Percentiles rank a stretch among this genome's conserved stretches.
Conservation (phyloP, 2,329 filamentous ascomycete species). For the Metarhizium guizhouense region DNA sequence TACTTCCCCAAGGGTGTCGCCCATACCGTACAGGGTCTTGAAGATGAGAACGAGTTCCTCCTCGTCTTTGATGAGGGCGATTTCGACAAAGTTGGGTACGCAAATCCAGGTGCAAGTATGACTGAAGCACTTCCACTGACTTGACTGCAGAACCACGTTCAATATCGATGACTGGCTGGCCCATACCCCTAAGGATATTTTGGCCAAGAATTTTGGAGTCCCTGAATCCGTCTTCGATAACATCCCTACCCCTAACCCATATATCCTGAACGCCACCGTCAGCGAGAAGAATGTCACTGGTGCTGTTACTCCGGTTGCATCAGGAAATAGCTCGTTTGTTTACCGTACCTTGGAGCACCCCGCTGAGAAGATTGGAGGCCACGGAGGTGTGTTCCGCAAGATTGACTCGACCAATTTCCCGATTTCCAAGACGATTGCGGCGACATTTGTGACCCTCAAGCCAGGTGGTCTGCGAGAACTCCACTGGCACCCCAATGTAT, state of each 20-base stretch:
- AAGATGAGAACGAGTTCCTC: constrained; percentile 59
- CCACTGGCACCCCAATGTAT: constrained; percentile 61
- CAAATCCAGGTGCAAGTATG: neutral
- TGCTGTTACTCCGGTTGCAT: constrained; percentile 35
- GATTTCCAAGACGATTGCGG: constrained; percentile 54
- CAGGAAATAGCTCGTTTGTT: constrained; percentile 52
- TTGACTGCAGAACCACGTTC: constrained; percentile 50
- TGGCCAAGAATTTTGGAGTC: constrained; percentile 63
- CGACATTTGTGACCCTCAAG: constrained; percentile 54
- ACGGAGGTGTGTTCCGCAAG: constrained; percentile 53
- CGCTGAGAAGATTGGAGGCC: constrained; percentile 48
- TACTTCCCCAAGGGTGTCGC: constrained; percentile 59
- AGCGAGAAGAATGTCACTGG: constrained; percentile 30
- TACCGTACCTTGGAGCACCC: constrained; percentile 49
- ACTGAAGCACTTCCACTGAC: neutral
- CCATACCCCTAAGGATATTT: constrained; percentile 52
- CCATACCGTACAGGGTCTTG: constrained; percentile 55
- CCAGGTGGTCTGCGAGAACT: constrained; percentile 55
- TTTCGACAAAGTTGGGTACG: constrained; percentile 53
- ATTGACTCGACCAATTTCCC: constrained; percentile 62
- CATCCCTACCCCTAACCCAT: constrained; percentile 48
- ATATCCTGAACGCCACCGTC: constrained; percentile 50
- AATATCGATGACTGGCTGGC: constrained; percentile 63
- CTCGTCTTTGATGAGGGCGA: constrained; percentile 58
- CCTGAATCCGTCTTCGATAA: constrained; percentile 49